phyloP scores from a whole-genome alignment of 768 basidiomycete species.

The Fistulinella prunicolor region DNA sequence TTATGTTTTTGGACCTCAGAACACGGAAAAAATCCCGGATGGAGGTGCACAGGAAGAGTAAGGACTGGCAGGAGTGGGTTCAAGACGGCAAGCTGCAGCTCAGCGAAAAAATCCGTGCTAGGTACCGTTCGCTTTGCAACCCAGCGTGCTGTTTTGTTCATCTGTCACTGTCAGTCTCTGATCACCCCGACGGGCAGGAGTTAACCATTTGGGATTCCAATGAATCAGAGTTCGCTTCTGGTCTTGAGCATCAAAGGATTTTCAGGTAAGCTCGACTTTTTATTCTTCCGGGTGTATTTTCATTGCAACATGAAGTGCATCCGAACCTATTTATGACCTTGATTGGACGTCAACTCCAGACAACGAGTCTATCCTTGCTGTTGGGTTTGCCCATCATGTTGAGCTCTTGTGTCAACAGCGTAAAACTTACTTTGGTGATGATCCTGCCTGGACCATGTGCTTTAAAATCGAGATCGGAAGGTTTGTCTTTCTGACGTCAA shows the following conservation, averaged over 20 bases:
- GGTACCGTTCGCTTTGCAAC: constrained; percentile 45
- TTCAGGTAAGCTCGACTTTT: constrained; percentile 46
- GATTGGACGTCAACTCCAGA: constrained; percentile 94
- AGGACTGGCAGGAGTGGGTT: constrained; percentile 66
- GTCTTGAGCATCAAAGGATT: constrained; percentile 69
- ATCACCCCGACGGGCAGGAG: constrained; percentile 61
- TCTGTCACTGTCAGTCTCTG: constrained; percentile 49
- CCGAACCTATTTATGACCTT: constrained; percentile 72
- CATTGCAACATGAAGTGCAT: constrained; percentile 18
- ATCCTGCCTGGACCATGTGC: constrained; percentile 75
- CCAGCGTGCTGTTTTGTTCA: constrained; percentile 1
- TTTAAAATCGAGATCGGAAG: constrained; percentile 64
- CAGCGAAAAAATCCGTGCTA: constrained; percentile 87
- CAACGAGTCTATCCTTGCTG: constrained; percentile 85
- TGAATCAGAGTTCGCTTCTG: constrained; percentile 89
- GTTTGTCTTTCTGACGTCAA: constrained; percentile 41
- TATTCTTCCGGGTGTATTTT: background rate
- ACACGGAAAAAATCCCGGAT: constrained; percentile 34
- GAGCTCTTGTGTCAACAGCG: constrained; percentile 91
- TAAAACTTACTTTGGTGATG: constrained; percentile 85
- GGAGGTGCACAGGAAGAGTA: constrained; percentile 73
- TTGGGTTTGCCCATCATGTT: constrained; percentile 77
- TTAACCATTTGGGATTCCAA: constrained; percentile 96
- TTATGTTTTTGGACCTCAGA: constrained; percentile 86
- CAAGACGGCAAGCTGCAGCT: constrained; percentile 78